Evolutionary conservation across 1,139 yeast genomes (phyloP).

Genomic region (Yarrowia galli): DNA sequence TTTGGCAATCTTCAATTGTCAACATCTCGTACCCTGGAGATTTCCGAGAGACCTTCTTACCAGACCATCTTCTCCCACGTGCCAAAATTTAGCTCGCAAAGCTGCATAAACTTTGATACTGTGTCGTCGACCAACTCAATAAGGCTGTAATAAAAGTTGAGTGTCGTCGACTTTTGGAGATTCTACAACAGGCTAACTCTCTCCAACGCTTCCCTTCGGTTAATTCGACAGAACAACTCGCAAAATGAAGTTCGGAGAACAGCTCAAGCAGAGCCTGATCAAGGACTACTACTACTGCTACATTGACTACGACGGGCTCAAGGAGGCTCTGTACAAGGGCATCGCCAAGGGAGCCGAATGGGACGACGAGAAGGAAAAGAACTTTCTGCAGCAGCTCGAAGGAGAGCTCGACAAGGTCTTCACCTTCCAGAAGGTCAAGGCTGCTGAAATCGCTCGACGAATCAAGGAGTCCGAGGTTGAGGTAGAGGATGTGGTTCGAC

Average conservation of each 20-base stretch:
- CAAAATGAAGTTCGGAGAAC: conserved; percentile 55
- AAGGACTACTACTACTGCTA: conserved; percentile 86
- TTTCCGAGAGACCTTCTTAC: too few species aligned
- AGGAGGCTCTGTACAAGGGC: conserved; percentile 75
- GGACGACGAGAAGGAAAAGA: conserved; percentile 81
- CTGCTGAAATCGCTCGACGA: conserved; percentile 80
- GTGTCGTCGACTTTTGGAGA: conserved; percentile 22
- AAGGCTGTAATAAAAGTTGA: conserved; percentile 7
- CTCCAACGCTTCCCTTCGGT: too few species aligned
- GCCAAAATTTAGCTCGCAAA: not conserved
- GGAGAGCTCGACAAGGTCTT: conserved; percentile 88
- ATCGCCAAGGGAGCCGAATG: conserved; percentile 65
- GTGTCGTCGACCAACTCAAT: conserved; percentile 24
- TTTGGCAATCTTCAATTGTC: too few species aligned
- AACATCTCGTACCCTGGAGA: too few species aligned
- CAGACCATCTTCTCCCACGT: not conserved
- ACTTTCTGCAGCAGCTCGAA: conserved; percentile 76
- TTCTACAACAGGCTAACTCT: too few species aligned
- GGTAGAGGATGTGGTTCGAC: conserved; percentile 68
- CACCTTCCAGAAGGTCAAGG: conserved; percentile 86
- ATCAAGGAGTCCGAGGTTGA: conserved; percentile 79
- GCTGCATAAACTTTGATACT: conserved; percentile 34
- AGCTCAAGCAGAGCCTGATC: conserved; percentile 53
- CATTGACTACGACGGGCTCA: conserved; percentile 87
- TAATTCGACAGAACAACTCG: too few species aligned